Evolutionary conservation across 176 grass and related monocot genomes (phyloP).

Genomic region (Puya raimondii): DNA sequence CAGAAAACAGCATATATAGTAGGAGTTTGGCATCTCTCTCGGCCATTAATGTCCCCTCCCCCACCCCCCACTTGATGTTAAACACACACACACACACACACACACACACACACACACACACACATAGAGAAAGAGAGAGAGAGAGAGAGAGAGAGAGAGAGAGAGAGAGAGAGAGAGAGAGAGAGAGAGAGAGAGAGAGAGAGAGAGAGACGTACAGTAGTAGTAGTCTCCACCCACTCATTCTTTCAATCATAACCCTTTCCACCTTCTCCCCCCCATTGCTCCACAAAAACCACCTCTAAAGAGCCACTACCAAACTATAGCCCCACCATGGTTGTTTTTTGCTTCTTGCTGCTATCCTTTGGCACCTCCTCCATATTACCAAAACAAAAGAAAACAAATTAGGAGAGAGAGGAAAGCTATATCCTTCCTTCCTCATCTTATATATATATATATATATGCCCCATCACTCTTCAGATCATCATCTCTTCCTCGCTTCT

Average conservation of each 20-base stretch:
- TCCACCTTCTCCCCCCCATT: neutral
- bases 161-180: neutral
- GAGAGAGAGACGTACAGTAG: neutral
- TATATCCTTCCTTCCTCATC: neutral
- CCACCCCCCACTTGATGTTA: neutral
- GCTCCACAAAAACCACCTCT: neutral
- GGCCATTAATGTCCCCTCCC: neutral
- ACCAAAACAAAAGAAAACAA: neutral
- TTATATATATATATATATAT: neutral
- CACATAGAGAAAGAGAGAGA: too few relatives aligned
- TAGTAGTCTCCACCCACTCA: neutral
- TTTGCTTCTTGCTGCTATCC: neutral
- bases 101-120: too few relatives aligned
- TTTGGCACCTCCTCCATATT: neutral
- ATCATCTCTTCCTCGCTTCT: neutral
- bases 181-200: neutral
- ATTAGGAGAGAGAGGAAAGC: neutral
- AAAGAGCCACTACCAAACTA: neutral
- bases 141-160: too few relatives aligned
- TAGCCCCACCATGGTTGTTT: neutral
- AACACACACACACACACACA: too few relatives aligned
- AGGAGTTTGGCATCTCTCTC: slow-evolving; percentile 1
- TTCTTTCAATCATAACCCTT: neutral
- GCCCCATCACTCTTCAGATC: neutral
- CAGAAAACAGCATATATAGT: neutral